A percentile compares a stretch with the other conserved stretches of the same genome.
These are phyloP conservation scores for Boletus reticuloceps DNA, from an alignment of 768 basidiomycete genomes.

Conservation along the genomic window DNA sequence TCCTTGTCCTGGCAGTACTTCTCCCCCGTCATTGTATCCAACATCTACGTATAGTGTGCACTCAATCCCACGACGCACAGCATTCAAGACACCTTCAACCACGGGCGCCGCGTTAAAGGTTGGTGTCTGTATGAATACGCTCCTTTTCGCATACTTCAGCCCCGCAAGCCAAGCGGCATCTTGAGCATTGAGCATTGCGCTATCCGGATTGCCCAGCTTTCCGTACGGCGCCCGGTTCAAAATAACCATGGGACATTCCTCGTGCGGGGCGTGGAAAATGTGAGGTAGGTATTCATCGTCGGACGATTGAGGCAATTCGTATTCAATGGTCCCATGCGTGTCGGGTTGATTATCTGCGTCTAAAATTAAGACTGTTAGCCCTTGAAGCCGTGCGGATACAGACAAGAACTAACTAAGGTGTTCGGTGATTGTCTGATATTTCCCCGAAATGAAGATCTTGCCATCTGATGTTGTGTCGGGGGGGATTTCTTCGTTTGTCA, in stretches of 20 bases:
- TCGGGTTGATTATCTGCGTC: conserved; percentile 36
- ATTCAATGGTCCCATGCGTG: conserved; percentile 30
- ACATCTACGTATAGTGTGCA: conserved; percentile 61
- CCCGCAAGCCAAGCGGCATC: conserved; percentile 68
- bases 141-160: conserved; percentile 55
- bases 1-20: conserved; percentile 64
- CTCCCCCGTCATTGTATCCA: conserved; percentile 55
- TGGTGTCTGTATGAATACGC: conserved; percentile 73
- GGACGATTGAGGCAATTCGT: conserved; percentile 22
- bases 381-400: not conserved
- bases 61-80: conserved; percentile 58
- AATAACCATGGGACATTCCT: conserved; percentile 61
- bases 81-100: conserved; percentile 54
- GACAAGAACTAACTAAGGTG: conserved; percentile 35
- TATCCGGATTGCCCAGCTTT: conserved; percentile 41
- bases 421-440: conserved; percentile 37
- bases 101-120: conserved; percentile 68
- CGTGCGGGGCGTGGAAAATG: conserved; percentile 54
- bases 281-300: conserved; percentile 61
- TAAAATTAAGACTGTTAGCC: conserved; percentile 16
- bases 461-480: conserved; percentile 5
- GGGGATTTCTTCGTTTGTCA: conserved; percentile 13
- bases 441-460: conserved; percentile 29
- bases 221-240: conserved; percentile 63
- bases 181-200: conserved; percentile 52